Evolutionary conservation across 805 yeast species (phyloP), one percentile per base, ranked within the genome.

Genomic region (Sungouiozyma intestinalis): DNA sequence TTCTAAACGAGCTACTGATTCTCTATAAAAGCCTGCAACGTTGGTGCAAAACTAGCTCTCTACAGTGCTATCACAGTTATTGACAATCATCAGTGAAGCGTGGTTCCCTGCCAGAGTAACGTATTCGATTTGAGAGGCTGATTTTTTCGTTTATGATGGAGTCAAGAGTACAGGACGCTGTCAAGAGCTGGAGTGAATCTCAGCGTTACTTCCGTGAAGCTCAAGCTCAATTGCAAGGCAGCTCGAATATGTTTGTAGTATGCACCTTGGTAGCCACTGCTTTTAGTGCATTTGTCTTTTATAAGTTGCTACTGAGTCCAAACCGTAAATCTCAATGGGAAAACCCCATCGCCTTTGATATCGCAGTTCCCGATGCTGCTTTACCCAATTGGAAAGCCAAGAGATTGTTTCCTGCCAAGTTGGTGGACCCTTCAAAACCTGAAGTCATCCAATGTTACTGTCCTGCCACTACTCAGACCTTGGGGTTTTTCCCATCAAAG

Each of bases 401-500:
- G 52, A 68, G 95, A 40, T 67, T 85, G 29, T 73, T 75, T 40
- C 80, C 86, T 0, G 38, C 42, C 9, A 35, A 47, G 14, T 73
- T 85, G 3, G 65, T 66, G 38, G 74, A 76, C 43, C 71, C 73
- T 2, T 73, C 72, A 18, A 87, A 82, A 41, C 84, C 90, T 2
- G 69, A 66, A 16, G 68, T 63, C 48, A 84, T 90, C 47, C 88
- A 85, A 55, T 77, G 88, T 46, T 82, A 85, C 60, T 90, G 98
- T 64, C 98, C 98, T 3, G 96, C 97, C 0, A 92, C 97, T 0
- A 94, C 96, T 29, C 96, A 86, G 63, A 79, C 67, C 47, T 67
- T 90, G 49, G 97, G 95, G 1, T 70, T 78, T 17, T 80, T 79
- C 51, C 65, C 71, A 39, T 78, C 85, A 1, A 74, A 77, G 43